Conservation (phyloP, 305 asterid genomes). For the Andrographis paniculata region DNA sequence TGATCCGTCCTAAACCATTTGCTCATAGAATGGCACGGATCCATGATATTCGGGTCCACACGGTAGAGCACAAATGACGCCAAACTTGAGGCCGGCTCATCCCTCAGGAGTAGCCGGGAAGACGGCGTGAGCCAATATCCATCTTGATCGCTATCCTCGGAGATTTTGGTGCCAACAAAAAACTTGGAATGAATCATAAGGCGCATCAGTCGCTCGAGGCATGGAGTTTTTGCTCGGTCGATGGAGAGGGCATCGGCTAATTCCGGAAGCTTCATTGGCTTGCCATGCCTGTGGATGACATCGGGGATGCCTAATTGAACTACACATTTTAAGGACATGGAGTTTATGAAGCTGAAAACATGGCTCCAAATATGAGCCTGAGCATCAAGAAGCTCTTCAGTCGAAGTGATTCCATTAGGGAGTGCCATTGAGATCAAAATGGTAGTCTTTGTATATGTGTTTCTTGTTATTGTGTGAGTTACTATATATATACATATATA, state of each 20-base stretch:
- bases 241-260: slow-evolving; percentile 19
- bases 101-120: slow-evolving; percentile 16
- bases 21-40: slow-evolving; percentile 12
- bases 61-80: not conserved
- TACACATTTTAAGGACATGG: slow-evolving; percentile 24
- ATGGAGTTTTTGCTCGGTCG: slow-evolving; percentile 14
- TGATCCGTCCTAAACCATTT: slow-evolving; percentile 19
- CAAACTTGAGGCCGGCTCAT: slow-evolving; percentile 13
- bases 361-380: slow-evolving; percentile 28
- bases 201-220: slow-evolving; percentile 23
- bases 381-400: slow-evolving; percentile 20
- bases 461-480: too few relatives aligned
- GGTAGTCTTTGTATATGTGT: too few relatives aligned
- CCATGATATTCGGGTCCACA: not conserved
- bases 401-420: too few relatives aligned
- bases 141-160: not conserved
- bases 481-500: too few relatives aligned
- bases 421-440: too few relatives aligned
- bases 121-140: slow-evolving; percentile 14
- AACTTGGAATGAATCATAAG: slow-evolving; percentile 20
- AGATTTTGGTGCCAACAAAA: slow-evolving; percentile 4
- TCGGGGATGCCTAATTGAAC: slow-evolving; percentile 30
- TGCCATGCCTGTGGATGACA: slow-evolving; percentile 18
- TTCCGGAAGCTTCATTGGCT: slow-evolving; percentile 4
- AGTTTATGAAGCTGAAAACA: slow-evolving; percentile 12